Base-by-base conservation (phyloP, 208 protist species). In the Trypanosoma theileri region DNA sequence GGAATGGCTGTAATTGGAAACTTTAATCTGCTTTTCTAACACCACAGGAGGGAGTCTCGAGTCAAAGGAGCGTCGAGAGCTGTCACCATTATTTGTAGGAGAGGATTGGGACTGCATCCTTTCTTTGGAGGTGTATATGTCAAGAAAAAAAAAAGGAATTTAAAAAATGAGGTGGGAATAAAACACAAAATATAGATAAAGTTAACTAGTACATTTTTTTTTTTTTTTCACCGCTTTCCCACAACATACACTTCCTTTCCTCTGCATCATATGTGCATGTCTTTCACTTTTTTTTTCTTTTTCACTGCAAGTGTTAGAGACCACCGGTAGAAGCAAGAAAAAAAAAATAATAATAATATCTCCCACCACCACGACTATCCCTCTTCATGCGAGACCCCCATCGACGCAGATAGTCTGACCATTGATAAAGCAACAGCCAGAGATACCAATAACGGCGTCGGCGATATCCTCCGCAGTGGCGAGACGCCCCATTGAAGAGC, bases 391-490 rank as follows among this genome's bases (percentile, higher is more conserved):
- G 26, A 79, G 16, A 6, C 93, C 93, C 7, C 93, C 93, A 65
- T 96, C 87, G 4, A 96, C 85, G 31, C 58, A 28, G 24, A 97
- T 82, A 1, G 83, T 92, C 48, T 95, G 87, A 0, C 93, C 91
- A 63, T 80, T 97, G 54, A 97, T 79, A 71, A 85, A 96, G 11
- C 75, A 70, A 28, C 81, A 91, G 9, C 84, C 59, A 35, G 65
- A 67, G 6, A 85, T 63, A 41, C 73, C 72, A 44, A 92, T 71
- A 4, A 90, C 80, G 9, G 81, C 85, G 26, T 95, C 89, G 0
- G 82, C 87, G 16, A 97, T 84, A 31, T 97, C 93, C 24, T 89
- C 77, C 24, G 67, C 73, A 28, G 80, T 92, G 7, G 84, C 91
- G 12, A 96, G 67, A 21, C 93, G 83, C 3, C 79, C 66, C 35